These are phyloP conservation scores for Ascochyta clinopodiicola DNA, from an alignment of 2,329 filamentous ascomycete genomes.

Conservation along the genomic window DNA sequence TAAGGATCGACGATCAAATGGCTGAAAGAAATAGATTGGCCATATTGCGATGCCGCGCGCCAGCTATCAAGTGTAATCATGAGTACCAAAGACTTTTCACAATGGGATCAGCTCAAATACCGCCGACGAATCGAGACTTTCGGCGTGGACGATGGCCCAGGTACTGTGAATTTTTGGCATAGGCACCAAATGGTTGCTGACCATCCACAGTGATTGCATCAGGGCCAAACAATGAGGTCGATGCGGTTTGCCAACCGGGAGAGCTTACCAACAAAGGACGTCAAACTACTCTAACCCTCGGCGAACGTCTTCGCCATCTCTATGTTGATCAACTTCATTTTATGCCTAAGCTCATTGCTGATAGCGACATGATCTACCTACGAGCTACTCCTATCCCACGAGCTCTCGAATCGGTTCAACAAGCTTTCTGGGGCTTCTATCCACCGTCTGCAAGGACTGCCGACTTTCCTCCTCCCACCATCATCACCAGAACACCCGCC, in stretches of 20 bases:
- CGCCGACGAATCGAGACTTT: slow-evolving; percentile 84
- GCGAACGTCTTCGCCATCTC: slow-evolving; percentile 55
- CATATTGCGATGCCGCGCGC: slow-evolving; percentile 82
- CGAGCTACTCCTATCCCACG: slow-evolving; percentile 58
- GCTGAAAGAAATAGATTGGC: slow-evolving; percentile 67
- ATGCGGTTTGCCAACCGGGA: slow-evolving; percentile 69
- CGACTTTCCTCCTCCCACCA: slow-evolving; percentile 52
- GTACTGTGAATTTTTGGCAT: slow-evolving; percentile 14
- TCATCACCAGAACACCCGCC: slow-evolving; percentile 53
- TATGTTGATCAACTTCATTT: slow-evolving; percentile 59
- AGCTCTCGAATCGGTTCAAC: slow-evolving; percentile 59
- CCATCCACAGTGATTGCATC: slow-evolving; percentile 61
- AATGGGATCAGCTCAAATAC: slow-evolving; percentile 67
- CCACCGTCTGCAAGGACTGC: slow-evolving; percentile 51
- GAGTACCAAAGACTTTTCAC: slow-evolving; percentile 57
- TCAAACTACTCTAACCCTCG: slow-evolving; percentile 57
- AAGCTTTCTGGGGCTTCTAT: slow-evolving; percentile 58
- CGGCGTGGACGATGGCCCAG: slow-evolving; percentile 66
- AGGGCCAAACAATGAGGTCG: slow-evolving; percentile 73
- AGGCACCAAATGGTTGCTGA: slow-evolving; percentile 7
- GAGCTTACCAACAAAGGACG: slow-evolving; percentile 59
- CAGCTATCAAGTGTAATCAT: slow-evolving; percentile 71
- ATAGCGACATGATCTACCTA: slow-evolving; percentile 54
- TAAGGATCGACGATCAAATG: background rate
- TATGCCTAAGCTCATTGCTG: slow-evolving; percentile 54